These are phyloP conservation scores for Populus simonii DNA, from an alignment of 345 rosid species.

Conservation along the genomic window DNA sequence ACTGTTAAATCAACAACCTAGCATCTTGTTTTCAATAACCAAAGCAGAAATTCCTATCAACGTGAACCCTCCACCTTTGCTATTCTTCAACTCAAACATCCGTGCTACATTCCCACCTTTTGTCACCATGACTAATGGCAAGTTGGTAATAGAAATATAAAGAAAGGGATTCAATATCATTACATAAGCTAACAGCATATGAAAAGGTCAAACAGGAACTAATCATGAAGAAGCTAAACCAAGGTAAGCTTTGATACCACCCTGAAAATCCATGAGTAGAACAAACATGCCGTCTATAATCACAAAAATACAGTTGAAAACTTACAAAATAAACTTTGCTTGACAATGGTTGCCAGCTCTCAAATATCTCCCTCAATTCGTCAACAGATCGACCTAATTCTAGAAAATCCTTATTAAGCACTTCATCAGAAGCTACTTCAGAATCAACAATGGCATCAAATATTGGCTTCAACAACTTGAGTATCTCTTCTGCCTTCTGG, in stretches of 20 bases:
- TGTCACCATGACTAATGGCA: neutral
- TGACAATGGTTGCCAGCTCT: conserved; percentile 65
- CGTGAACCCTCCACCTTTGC: neutral
- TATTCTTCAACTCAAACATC: neutral
- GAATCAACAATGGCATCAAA: conserved; percentile 56
- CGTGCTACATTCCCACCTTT: neutral
- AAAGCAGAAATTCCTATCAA: neutral
- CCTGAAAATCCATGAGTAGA: neutral
- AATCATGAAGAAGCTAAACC: neutral
- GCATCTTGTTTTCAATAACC: neutral
- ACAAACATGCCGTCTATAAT: conserved; percentile 9
- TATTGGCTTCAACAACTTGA: conserved; percentile 73
- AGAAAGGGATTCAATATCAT: neutral
- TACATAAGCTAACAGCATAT: neutral
- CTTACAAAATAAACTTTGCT: conserved; percentile 91
- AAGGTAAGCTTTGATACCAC: neutral
- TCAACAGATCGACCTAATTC: conserved; percentile 67
- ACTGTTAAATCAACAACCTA: neutral
- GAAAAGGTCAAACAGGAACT: neutral
- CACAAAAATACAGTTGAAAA: neutral
- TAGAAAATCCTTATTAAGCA: conserved; percentile 50
- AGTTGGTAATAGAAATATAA: neutral
- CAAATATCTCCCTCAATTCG: conserved; percentile 61
- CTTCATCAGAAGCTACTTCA: conserved; percentile 56
- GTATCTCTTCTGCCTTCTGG: conserved; percentile 68